A percentile compares a stretch with the other conserved stretches of the same genome.
These are phyloP conservation scores for Trichoderma asperellum DNA, from an alignment of 2,329 filamentous ascomycete species.

Conservation along the genomic window DNA sequence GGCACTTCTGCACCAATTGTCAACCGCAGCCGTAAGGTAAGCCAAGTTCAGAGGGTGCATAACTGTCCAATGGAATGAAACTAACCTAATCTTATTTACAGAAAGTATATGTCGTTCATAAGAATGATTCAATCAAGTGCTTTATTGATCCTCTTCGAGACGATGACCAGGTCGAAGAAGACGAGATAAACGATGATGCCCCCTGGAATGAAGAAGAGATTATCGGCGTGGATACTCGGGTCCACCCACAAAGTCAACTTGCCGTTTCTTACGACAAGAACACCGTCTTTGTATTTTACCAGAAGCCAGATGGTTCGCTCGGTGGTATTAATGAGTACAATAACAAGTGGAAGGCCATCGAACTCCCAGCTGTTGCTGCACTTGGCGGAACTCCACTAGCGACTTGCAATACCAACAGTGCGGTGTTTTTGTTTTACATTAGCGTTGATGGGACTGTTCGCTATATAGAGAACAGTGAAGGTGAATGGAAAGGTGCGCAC, in stretches of 20 bases:
- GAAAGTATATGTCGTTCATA: conserved; percentile 1
- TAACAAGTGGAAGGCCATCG: not conserved
- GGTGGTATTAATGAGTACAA: not conserved
- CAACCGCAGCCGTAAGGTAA: not conserved
- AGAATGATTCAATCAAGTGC: not conserved
- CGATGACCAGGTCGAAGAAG: conserved; percentile 3
- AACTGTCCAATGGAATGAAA: not conserved
- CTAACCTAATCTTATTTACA: not conserved
- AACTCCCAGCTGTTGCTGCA: not conserved
- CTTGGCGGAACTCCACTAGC: not conserved
- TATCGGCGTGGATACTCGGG: not conserved
- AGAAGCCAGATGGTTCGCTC: not conserved
- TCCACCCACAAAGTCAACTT: conserved; percentile 11
- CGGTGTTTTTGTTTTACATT: not conserved
- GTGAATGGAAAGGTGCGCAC: conserved; percentile 16
- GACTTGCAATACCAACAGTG: not conserved
- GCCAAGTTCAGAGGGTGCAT: not conserved
- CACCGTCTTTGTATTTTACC: not conserved
- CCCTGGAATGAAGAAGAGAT: conserved; percentile 1
- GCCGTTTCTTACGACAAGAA: not conserved
- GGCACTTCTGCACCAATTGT: conserved; percentile 9
- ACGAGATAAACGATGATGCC: not conserved
- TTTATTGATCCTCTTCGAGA: not conserved
- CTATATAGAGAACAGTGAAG: not conserved
- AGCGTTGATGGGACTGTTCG: not conserved